Base-by-base conservation (phyloP, 1,284 basidiomycete species). In the Papiliotrema terrestris region DNA sequence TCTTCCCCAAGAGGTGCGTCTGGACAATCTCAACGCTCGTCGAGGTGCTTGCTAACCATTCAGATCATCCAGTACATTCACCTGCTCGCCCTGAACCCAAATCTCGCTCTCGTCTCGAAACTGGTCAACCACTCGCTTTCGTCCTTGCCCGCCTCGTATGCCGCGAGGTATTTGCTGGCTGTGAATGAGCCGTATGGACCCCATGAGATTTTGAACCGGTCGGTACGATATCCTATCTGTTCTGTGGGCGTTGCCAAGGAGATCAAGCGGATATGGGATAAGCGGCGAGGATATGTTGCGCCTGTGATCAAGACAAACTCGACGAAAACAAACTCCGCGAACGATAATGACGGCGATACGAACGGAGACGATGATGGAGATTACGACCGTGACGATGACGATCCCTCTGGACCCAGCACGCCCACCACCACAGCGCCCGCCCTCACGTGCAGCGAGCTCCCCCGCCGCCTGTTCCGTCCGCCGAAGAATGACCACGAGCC, bases 51-150 rank as follows among this genome's bases (percentile, higher is more conserved):
- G 11, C 29, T 32, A 5, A 32, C 29, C 5, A 11, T 8, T 14
- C 58, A 91, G 89, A 78, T 92, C 4, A 71, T 91, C 0, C 86
- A 87, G 62, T 83, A 88, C 52, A 80, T 91, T 23, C 85, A 90
- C 58, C 79, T 86, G 14, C 81, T 79, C 57, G 83, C 87, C 0
- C 72, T 82, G 11, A 89, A 86, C 15, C 77, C 81, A 32, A 63
- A 72, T 42, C 75, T 92, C 17, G 87, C 88, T 1, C 74, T 77
- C 45, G 78, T 81, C 26, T 86, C 80, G 64, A 80, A 73, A 55
- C 73, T 79, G 41, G 69, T 89, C 20, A 71, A 83, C 58, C 51
- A 69, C 6, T 76, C 85, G 5, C 86, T 86, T 72, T 76, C 79
- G 26, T 37, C 49, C 17, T 55, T 62, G 0, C 61, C 68, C 2